phyloP scores from a whole-genome alignment of 2,329 filamentous ascomycete species.

The Ambrosiella beaveri region DNA sequence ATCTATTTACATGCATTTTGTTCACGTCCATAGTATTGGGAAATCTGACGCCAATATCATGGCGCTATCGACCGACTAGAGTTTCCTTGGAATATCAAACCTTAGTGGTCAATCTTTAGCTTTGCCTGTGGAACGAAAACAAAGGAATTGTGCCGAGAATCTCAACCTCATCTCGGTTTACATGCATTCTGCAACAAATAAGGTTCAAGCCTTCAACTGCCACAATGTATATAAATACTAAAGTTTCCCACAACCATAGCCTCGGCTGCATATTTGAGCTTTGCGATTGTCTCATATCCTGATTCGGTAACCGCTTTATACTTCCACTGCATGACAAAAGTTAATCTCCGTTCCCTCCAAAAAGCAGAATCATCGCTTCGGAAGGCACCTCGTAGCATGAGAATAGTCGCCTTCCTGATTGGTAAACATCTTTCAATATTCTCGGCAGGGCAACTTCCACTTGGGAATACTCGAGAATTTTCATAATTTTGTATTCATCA shows the following conservation, averaged over 20 bases:
- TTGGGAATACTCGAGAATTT: neutral
- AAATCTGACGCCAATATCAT: too few relatives aligned
- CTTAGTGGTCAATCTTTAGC: too few relatives aligned
- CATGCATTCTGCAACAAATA: too few relatives aligned
- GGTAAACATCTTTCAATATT: neutral
- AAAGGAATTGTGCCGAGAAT: too few relatives aligned
- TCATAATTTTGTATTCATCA: too few relatives aligned
- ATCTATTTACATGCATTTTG: too few relatives aligned
- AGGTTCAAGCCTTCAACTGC: too few relatives aligned
- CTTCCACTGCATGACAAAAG: neutral
- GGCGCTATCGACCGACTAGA: too few relatives aligned
- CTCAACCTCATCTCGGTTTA: too few relatives aligned
- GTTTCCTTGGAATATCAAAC: too few relatives aligned
- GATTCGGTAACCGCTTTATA: neutral
- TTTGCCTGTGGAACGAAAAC: too few relatives aligned
- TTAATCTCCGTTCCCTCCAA: neutral
- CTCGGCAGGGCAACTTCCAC: neutral
- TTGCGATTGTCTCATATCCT: neutral
- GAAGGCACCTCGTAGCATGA: neutral
- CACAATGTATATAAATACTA: neutral
- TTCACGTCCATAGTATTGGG: too few relatives aligned
- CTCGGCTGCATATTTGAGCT: neutral
- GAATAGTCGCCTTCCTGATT: neutral
- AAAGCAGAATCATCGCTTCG: neutral
- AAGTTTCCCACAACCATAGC: neutral